A percentile compares a stretch with the other conserved stretches of the same genome.
Evolutionary conservation across 164 flowering plant genomes (phyloP).

Genomic region (Annona squamosa): DNA sequence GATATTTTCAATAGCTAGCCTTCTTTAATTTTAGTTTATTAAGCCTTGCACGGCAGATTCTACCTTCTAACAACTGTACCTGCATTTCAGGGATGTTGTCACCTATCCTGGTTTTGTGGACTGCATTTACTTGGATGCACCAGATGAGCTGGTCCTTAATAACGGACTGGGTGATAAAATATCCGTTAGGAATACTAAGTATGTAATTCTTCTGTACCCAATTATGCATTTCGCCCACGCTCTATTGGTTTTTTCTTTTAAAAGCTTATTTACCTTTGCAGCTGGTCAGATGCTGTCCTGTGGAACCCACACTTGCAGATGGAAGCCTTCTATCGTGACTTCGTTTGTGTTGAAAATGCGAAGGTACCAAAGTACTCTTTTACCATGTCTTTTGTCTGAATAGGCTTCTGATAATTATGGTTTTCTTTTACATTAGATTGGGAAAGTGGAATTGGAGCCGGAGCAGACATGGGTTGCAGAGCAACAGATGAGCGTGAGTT

Average conservation of each 20-base stretch:
- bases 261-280: slow-evolving; percentile 21
- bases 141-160: slow-evolving; percentile 54
- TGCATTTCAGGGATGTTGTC: slow-evolving; percentile 52
- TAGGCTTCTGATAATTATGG: too few relatives aligned
- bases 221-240: background rate
- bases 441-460: slow-evolving; percentile 21
- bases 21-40: background rate
- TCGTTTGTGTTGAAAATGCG: slow-evolving; percentile 96
- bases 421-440: slow-evolving; percentile 16
- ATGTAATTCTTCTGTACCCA: slow-evolving; percentile 5
- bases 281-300: slow-evolving; percentile 91
- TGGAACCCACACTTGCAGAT: slow-evolving; percentile 86
- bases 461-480: slow-evolving; percentile 32
- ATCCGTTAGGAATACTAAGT: slow-evolving; percentile 67
- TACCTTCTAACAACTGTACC: background rate
- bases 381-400: background rate
- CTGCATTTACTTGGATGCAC: slow-evolving; percentile 78
- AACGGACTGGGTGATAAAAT: slow-evolving; percentile 74
- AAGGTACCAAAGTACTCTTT: slow-evolving; percentile 42
- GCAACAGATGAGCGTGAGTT: slow-evolving; percentile 22
- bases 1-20: background rate
- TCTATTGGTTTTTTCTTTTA: background rate
- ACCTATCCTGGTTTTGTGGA: slow-evolving; percentile 93
- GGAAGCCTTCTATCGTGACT: slow-evolving; percentile 86
- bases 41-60: background rate